These are phyloP conservation scores for Vaccinium corymbosum DNA, from an alignment of 148 eudicot genomes.

Conservation along the genomic window DNA sequence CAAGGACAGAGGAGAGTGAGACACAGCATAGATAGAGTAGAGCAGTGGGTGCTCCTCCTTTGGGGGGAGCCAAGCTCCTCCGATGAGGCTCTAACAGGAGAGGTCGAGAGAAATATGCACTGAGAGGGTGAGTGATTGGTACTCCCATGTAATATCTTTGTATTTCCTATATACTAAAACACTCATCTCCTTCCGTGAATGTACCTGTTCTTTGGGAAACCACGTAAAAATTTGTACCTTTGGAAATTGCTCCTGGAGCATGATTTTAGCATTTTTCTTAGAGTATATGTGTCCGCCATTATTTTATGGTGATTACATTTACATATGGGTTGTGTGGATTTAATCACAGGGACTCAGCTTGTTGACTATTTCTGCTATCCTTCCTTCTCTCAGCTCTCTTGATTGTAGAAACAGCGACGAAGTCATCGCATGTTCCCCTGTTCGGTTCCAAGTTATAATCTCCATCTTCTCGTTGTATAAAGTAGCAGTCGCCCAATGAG, in stretches of 20 bases:
- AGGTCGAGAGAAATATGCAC: too few species aligned
- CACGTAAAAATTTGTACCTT: too few species aligned
- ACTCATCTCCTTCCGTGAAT: too few species aligned
- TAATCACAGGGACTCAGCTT: conserved; percentile 54
- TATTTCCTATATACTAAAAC: too few species aligned
- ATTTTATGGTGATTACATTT: not conserved
- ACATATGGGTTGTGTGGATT: not conserved
- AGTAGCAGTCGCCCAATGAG: conserved; percentile 71
- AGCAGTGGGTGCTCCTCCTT: too few species aligned
- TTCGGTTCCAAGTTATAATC: conserved; percentile 32
- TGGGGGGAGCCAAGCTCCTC: too few species aligned
- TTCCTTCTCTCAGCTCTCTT: conserved; percentile 25
- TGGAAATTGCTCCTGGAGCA: not conserved
- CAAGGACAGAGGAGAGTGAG: too few species aligned
- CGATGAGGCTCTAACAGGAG: too few species aligned
- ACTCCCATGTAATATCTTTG: too few species aligned
- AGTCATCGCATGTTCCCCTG: conserved; percentile 26
- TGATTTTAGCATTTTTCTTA: not conserved
- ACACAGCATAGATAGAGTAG: too few species aligned
- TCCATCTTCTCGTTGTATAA: conserved; percentile 58
- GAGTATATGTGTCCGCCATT: not conserved
- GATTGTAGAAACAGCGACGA: conserved; percentile 16
- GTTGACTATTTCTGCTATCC: conserved; percentile 50
- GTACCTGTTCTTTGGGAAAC: too few species aligned
- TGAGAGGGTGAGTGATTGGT: too few species aligned